A percentile compares a stretch with the other conserved stretches of the same genome.
Conservation (phyloP, 2,329 filamentous ascomycete genomes). For the Talaromyces atroroseus region DNA sequence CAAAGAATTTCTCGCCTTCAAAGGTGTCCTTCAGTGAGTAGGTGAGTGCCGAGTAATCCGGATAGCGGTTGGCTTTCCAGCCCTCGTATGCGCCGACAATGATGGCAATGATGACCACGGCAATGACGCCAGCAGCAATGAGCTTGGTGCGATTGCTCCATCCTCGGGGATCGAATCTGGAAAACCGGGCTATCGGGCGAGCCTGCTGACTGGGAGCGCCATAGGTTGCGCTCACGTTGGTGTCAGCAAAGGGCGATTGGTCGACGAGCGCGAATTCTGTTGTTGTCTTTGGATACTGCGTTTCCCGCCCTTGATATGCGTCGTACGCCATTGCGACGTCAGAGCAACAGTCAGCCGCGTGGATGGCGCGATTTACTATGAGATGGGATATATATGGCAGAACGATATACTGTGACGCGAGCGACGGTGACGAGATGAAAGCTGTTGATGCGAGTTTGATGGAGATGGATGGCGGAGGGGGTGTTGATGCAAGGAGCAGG, state of each 20-base stretch:
- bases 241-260: background rate
- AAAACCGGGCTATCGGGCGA: constrained; percentile 2
- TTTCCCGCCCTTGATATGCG: background rate
- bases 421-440: too few relatives aligned
- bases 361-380: background rate
- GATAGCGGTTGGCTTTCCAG: constrained; percentile 35
- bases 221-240: background rate
- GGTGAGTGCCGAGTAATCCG: constrained; percentile 37
- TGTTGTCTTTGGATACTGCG: background rate
- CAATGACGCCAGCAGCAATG: constrained; percentile 35
- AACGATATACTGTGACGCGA: background rate
- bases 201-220: background rate
- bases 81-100: constrained; percentile 42
- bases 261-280: background rate
- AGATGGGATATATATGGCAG: background rate
- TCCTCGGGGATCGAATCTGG: constrained; percentile 45
- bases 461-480: too few relatives aligned
- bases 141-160: constrained; percentile 53
- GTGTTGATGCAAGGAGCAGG: background rate
- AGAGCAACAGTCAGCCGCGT: background rate
- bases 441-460: background rate
- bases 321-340: background rate
- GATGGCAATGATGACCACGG: constrained; percentile 38
- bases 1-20: constrained; percentile 38
- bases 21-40: constrained; percentile 42